These are phyloP conservation scores for Thymus quinquecostatus DNA, from an alignment of 257 asterid species.

Conservation along the genomic window DNA sequence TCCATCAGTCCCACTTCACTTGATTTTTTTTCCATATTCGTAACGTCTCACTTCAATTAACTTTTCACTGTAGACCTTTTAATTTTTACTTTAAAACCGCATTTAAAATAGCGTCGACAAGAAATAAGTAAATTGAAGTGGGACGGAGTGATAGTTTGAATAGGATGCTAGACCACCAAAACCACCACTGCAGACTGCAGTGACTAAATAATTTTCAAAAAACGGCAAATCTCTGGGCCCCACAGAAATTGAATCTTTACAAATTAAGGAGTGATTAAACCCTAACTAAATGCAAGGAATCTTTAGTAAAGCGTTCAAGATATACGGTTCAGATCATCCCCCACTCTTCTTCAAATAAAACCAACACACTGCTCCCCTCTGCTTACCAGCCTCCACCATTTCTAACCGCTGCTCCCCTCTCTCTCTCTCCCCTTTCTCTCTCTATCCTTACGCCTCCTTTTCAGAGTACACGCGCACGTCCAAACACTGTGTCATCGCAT, in stretches of 20 bases:
- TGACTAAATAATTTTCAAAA: no score
- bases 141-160: no score
- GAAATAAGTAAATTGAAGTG: no score
- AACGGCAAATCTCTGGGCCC: constrained; percentile 21
- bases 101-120: no score
- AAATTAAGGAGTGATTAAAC: constrained; percentile 36
- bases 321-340: constrained; percentile 40
- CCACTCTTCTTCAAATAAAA: background rate
- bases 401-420: constrained; percentile 30
- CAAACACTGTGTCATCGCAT: no score
- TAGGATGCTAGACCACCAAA: no score
- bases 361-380: background rate
- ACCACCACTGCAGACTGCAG: no score
- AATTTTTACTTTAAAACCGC: no score
- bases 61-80: no score
- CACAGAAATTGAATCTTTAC: constrained; percentile 37
- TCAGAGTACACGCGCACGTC: constrained; percentile 9
- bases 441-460: constrained; percentile 28
- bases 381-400: constrained; percentile 35
- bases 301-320: constrained; percentile 29
- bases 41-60: no score
- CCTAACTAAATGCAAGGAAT: constrained; percentile 45
- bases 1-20: no score
- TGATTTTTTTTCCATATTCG: no score
- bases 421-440: constrained; percentile 16